phyloP scores from a whole-genome alignment of 1,284 basidiomycete genomes.

The Trichosporon sp. region DNA sequence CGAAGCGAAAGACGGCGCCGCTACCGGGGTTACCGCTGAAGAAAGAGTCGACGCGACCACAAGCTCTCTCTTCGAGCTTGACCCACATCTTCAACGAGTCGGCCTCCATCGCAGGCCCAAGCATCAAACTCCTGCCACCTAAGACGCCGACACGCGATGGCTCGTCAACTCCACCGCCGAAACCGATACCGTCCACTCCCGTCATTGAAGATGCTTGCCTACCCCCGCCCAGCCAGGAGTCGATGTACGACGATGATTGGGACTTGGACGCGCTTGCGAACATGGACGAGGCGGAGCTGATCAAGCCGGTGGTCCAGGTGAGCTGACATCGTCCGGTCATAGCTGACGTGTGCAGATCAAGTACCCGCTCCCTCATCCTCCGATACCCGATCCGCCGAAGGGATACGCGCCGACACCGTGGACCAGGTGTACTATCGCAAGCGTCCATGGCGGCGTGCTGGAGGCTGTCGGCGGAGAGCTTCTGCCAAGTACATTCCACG shows the following conservation, averaged over 20 bases:
- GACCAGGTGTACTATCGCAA: conserved; percentile 32
- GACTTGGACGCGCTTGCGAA: conserved; percentile 35
- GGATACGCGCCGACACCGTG: conserved; percentile 38
- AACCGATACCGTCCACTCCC: background rate
- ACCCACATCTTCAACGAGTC: background rate
- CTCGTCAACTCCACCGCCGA: background rate
- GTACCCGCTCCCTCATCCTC: conserved; percentile 37
- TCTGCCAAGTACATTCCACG: background rate
- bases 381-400: conserved; percentile 27
- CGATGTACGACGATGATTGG: conserved; percentile 36
- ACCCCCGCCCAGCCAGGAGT: conserved; percentile 2
- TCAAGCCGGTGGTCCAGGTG: conserved; percentile 14
- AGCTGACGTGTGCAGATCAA: conserved; percentile 21
- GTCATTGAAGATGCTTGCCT: background rate
- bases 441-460: conserved; percentile 28
- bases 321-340: background rate
- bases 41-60: background rate
- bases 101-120: background rate
- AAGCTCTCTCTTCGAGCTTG: background rate
- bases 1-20: background rate
- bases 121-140: background rate
- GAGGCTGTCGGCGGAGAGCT: background rate
- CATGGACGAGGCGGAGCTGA: conserved; percentile 31
- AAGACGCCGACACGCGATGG: background rate
- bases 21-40: background rate